Evolutionary conservation across 2,329 filamentous ascomycete genomes (phyloP), one percentile per base, ranked within the genome.

Genomic region (Clarireedia sp.): DNA sequence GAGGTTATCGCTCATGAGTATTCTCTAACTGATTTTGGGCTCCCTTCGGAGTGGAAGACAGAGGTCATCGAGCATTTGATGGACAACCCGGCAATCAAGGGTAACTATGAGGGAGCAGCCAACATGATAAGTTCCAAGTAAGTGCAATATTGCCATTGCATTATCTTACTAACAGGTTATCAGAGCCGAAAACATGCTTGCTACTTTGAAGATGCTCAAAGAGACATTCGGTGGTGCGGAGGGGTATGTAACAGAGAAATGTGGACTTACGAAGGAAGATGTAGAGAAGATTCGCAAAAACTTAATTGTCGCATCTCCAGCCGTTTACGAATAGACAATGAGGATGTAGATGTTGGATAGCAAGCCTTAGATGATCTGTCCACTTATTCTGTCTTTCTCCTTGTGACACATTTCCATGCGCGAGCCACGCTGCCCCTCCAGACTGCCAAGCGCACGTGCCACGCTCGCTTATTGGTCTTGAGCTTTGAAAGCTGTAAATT

Each of bases 1-100:
- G 73, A 79, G 36, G 67, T 70, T 3, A 76, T 88, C n/a, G 85
- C 83, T 0, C 69, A 77, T 9, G 87, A 91, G 68, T 91, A 90
- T 67, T 73, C 77, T 16, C 72, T 89, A 9, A 89, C 85, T 0
- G 81, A 87, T 50, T 62, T 74, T 1, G 86, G 86, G 0, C 71
- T 89, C 7, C 72, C 63, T 73, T 54, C 24, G 3, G 65, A 74
- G 36, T 77, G 82, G 59, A 76, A 78, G 21, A 73, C 75, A 47
- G 68, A 75, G 38, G 72, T 87, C 16, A 66, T 82, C 40, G 62
- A 72, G 9, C 72, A 74, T n/a, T 64, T 82, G 45, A 69, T 79
- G 60, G 71, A 74, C 53, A 75, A 78, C 48, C 77, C 77, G 0
- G 73, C 75, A 8, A 69, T 85, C 54, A 68, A 68, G 33, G 60